Conservation (phyloP, 2,329 filamentous ascomycete species). For the Penicillium thymicola region DNA sequence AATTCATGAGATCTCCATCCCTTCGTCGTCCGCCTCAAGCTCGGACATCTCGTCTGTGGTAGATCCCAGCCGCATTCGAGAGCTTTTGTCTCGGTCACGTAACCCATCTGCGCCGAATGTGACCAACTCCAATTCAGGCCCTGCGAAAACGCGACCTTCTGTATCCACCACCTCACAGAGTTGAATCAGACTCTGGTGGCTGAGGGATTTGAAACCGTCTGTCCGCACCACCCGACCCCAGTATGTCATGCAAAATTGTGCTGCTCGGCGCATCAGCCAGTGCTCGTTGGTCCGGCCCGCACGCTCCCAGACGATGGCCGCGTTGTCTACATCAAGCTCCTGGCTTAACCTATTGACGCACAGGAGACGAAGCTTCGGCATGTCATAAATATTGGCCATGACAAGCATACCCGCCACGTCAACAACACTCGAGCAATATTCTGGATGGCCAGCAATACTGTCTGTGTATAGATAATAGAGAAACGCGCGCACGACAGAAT, state of each 20-base stretch:
- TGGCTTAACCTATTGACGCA: conserved; percentile 87
- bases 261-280: conserved; percentile 86
- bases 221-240: conserved; percentile 95
- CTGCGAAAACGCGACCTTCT: conserved; percentile 85
- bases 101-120: conserved; percentile 50
- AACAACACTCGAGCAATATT: conserved; percentile 62
- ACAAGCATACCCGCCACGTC: conserved; percentile 93
- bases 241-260: conserved; percentile 83
- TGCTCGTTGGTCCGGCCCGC: conserved; percentile 87
- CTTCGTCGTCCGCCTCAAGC: conserved; percentile 47
- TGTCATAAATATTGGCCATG: conserved; percentile 97
- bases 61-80: conserved; percentile 27
- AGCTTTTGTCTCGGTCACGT: conserved; percentile 36
- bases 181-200: conserved; percentile 76
- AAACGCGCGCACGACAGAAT: conserved; percentile 89
- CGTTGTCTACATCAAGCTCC: conserved; percentile 90
- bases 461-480: conserved; percentile 97
- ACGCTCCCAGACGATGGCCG: conserved; percentile 94
- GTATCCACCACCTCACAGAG: conserved; percentile 90
- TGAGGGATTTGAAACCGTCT: conserved; percentile 76
- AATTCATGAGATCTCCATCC: conserved; percentile 45
- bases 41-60: conserved; percentile 39
- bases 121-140: conserved; percentile 71
- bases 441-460: conserved; percentile 65
- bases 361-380: conserved; percentile 84